Evolutionary conservation across 192 early-diverging fungal species (phyloP), one percentile per base, ranked within the genome.

Genomic region (Entomortierella chlamydospora): DNA sequence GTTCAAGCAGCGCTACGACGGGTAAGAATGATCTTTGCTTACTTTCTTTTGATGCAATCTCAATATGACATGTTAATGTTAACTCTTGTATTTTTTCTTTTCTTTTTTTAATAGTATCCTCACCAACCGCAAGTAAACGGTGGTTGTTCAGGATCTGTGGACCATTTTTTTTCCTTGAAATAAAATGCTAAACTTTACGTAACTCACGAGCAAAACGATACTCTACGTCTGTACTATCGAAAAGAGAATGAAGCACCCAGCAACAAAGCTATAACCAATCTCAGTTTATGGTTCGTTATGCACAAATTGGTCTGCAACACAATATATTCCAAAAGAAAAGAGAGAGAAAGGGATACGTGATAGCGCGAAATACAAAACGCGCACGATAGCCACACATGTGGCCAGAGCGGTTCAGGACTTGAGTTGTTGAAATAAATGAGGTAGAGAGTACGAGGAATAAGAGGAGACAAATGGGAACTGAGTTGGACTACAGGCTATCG

Each of bases 1-100:
- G 98, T 99, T 95, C 93, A 98, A 98, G 94, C 92, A 95, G 88
- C 93, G 92, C 62, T 82, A 81, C 63, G 81, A 83, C 63, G 90
- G 70, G 87, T 90, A 83, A 68, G 83, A 73, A 63, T n/a, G n/a
- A n/a, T 50, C 29, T 81, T 17, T 64, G 49, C 18, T 26, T 67
- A 56, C n/a, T 37, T 3, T 62, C 42, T 26, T 68, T 33, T 41
- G 11, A 28, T 34, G 42, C 15, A 11, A 47, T 17, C 39, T 41
- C 13, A 9, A n/a, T n/a, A n/a, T n/a, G n/a, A n/a, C n/a, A n/a
- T n/a, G n/a, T n/a, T n/a, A n/a, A n/a, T n/a, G n/a, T n/a, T n/a
- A n/a, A 34, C 5, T 55, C 31, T 49, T 20, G 47, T 6, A 33
- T 61, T 49, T 15, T 3, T 29, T 56, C 58, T 63, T 15, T 22